These are phyloP conservation scores for Cladosporium sp. DNA, from an alignment of 2,329 filamentous ascomycete genomes.

Conservation along the genomic window DNA sequence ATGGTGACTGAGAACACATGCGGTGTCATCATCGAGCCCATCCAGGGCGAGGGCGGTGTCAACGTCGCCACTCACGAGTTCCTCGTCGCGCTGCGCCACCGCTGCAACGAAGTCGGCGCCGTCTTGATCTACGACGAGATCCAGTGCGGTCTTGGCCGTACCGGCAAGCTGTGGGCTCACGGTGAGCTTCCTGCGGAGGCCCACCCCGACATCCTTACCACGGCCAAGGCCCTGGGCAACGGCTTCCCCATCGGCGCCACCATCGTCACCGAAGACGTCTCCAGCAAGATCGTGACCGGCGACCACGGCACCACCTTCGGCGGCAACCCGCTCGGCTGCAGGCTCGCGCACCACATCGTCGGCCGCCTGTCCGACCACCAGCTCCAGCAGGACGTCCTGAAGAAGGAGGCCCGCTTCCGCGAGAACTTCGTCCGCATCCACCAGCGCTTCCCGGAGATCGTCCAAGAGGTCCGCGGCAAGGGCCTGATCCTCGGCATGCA, in stretches of 20 bases:
- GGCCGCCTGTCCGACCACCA: constrained; percentile 63
- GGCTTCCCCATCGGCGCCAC: constrained; percentile 92
- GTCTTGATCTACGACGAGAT: constrained; percentile 95
- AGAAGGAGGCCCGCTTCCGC: constrained; percentile 59
- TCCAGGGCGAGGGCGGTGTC: constrained; percentile 94
- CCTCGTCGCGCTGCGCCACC: constrained; percentile 70
- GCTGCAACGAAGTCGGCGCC: constrained; percentile 81
- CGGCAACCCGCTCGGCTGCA: constrained; percentile 79
- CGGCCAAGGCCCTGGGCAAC: constrained; percentile 93
- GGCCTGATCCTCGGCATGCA: constrained; percentile 86
- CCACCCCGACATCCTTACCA: constrained; percentile 90
- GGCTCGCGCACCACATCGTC: constrained; percentile 82
- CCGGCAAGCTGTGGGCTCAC: constrained; percentile 88
- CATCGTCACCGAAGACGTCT: constrained; percentile 60
- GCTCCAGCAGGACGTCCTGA: constrained; percentile 62
- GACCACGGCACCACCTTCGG: constrained; percentile 95
- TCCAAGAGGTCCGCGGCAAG: constrained; percentile 72
- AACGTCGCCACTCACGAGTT: constrained; percentile 79
- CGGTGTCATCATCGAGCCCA: constrained; percentile 92
- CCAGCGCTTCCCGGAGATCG: constrained; percentile 60
- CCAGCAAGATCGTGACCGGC: constrained; percentile 62
- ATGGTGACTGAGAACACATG: constrained; percentile 82
- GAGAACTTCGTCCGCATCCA: constrained; percentile 52
- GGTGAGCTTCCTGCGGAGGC: constrained; percentile 64
- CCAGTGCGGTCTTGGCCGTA: constrained; percentile 84